phyloP scores from a whole-genome alignment of 169 alveolate genomes.

The Plasmodium vivax region DNA sequence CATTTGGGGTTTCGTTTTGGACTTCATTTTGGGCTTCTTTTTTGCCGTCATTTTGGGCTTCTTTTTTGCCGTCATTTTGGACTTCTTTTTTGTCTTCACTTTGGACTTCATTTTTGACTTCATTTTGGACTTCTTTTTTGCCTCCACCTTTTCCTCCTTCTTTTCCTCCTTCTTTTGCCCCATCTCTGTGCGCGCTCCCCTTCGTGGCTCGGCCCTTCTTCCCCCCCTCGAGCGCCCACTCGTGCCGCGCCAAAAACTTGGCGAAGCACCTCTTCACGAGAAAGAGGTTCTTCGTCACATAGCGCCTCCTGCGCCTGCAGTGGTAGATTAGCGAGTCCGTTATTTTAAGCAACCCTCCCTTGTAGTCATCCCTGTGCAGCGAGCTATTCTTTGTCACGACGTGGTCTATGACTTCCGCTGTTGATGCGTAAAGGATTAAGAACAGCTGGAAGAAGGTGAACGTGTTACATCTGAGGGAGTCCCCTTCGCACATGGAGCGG shows the following conservation, averaged over 20 bases:
- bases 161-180: background rate
- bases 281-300: conserved; percentile 38
- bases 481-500: background rate
- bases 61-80: background rate
- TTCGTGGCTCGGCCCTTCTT: background rate
- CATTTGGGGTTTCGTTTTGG: background rate
- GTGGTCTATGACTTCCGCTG: conserved; percentile 49
- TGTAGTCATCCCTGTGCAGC: conserved; percentile 73
- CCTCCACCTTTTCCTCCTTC: background rate
- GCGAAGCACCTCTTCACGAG: conserved; percentile 43
- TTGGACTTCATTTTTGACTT: background rate
- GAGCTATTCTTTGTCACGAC: conserved; percentile 7
- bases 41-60: background rate
- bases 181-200: background rate
- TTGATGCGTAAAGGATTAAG: conserved; percentile 40
- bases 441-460: conserved; percentile 53
- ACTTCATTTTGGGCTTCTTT: background rate
- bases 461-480: background rate
- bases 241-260: conserved; percentile 7
- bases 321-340: conserved; percentile 19
- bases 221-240: background rate
- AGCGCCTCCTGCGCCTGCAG: conserved; percentile 31
- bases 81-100: too few relatives aligned
- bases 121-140: background rate
- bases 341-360: conserved; percentile 11